phyloP scores from a whole-genome alignment of 345 rosid genomes.

The Lepidium didymum region DNA sequence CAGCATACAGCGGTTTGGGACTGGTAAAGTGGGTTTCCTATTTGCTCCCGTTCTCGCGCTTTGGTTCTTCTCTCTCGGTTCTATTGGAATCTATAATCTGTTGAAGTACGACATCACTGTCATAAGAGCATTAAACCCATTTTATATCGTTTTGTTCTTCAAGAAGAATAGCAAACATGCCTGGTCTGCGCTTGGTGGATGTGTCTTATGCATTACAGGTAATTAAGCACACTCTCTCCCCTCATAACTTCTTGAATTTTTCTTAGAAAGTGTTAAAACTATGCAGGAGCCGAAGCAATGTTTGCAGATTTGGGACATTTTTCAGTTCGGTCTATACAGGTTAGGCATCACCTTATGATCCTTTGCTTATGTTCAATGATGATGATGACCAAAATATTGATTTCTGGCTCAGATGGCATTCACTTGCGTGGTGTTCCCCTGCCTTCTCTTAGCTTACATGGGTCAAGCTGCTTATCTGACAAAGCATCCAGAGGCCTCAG shows the following conservation, averaged over 20 bases:
- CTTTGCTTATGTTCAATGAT: background rate
- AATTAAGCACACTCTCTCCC: background rate
- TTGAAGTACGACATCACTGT: constrained; percentile 57
- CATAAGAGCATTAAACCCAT: constrained; percentile 76
- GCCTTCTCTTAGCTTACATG: constrained; percentile 89
- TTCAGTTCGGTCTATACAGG: constrained; percentile 86
- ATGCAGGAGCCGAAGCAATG: constrained; percentile 96
- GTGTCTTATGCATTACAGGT: constrained; percentile 95
- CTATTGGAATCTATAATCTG: constrained; percentile 76
- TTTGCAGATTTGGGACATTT: constrained; percentile 98
- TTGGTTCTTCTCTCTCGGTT: constrained; percentile 88
- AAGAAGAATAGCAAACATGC: constrained; percentile 66
- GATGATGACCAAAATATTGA: background rate
- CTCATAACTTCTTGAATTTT: background rate
- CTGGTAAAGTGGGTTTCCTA: constrained; percentile 81
- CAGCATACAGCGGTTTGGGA: constrained; percentile 86
- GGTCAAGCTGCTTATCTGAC: constrained; percentile 92
- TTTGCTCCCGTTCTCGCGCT: constrained; percentile 82
- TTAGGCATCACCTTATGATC: constrained; percentile 8
- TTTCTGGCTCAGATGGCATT: constrained; percentile 60
- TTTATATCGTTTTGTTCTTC: constrained; percentile 70
- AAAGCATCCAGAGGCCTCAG: constrained; percentile 54
- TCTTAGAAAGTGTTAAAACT: constrained; percentile 8
- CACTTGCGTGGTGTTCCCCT: constrained; percentile 79
- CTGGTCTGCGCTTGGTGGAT: constrained; percentile 96